These are phyloP conservation scores for Wickerhamiella sorbophila DNA, from an alignment of 805 yeast species.

Conservation along the genomic window DNA sequence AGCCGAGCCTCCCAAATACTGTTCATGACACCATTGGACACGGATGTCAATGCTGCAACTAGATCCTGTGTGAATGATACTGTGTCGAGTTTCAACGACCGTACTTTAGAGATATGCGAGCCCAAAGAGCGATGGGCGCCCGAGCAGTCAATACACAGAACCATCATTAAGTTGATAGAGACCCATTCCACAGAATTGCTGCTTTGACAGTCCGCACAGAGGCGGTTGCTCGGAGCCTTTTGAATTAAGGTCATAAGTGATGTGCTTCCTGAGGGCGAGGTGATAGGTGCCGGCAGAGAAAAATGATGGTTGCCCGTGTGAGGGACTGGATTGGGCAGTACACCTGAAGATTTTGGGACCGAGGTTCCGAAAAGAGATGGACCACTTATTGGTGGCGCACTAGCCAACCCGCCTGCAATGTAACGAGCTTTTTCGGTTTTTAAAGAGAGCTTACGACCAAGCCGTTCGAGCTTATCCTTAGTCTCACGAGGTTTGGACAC, in stretches of 20 bases:
- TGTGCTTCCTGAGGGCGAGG: background rate
- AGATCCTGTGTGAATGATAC: slow-evolving; percentile 43
- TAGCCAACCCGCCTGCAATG: slow-evolving; percentile 8
- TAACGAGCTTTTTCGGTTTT: slow-evolving; percentile 13
- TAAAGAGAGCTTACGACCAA: slow-evolving; percentile 17
- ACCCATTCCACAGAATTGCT: slow-evolving; percentile 65
- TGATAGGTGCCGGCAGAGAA: background rate
- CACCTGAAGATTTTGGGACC: background rate
- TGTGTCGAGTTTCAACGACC: slow-evolving; percentile 64
- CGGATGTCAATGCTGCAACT: slow-evolving; percentile 40
- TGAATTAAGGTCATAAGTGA: slow-evolving; percentile 11
- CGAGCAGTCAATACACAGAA: slow-evolving; percentile 73
- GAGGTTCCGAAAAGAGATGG: background rate
- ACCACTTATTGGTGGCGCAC: background rate
- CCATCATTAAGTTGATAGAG: slow-evolving; percentile 55
- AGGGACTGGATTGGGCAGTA: background rate
- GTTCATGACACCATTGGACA: slow-evolving; percentile 43
- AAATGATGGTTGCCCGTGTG: background rate
- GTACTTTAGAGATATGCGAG: slow-evolving; percentile 61
- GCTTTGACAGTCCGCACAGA: slow-evolving; percentile 71
- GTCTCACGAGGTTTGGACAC: slow-evolving; percentile 8
- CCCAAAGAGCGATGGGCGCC: slow-evolving; percentile 84
- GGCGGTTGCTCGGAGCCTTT: slow-evolving; percentile 36
- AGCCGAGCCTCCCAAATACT: slow-evolving; percentile 41
- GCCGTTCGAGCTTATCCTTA: slow-evolving; percentile 11